Percentiles rank a stretch among this genome's conserved stretches.
Evolutionary conservation across 495 filamentous ascomycete species (phyloP).

Genomic region (Clavariopsis aquatica): DNA sequence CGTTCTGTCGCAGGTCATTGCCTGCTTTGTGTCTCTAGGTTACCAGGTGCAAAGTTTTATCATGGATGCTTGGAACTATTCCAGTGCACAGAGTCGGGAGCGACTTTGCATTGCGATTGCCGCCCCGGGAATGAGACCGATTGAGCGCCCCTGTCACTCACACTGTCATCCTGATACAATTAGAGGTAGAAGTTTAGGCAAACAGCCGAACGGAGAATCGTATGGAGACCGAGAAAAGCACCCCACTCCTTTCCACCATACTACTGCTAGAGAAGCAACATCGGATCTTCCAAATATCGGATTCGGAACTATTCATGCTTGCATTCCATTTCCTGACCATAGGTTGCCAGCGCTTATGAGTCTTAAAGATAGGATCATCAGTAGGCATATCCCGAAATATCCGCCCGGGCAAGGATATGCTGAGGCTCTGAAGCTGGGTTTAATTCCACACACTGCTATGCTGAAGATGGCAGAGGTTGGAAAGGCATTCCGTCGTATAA

Average conservation of each 20-base stretch:
- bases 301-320: conserved; percentile 56
- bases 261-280: conserved; percentile 53
- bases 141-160: conserved; percentile 57
- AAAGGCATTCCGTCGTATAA: conserved; percentile 55
- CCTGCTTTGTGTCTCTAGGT: conserved; percentile 68
- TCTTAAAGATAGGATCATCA: conserved; percentile 29
- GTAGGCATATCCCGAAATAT: conserved; percentile 46
- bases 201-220: conserved; percentile 58
- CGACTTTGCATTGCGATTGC: conserved; percentile 67
- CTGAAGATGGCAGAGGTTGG: conserved; percentile 24
- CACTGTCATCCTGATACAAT: conserved; percentile 57
- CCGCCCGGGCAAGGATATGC: conserved; percentile 39
- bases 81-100: conserved; percentile 61
- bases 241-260: conserved; percentile 58
- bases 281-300: conserved; percentile 61
- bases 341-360: conserved; percentile 37
- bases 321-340: conserved; percentile 66
- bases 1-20: conserved; percentile 67
- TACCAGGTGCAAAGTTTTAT: conserved; percentile 67
- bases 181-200: conserved; percentile 52
- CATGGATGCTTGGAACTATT: conserved; percentile 68
- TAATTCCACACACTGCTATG: conserved; percentile 3
- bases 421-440: conserved; percentile 42
- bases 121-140: conserved; percentile 59
- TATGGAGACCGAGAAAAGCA: conserved; percentile 56